Evolutionary conservation across 2,329 filamentous ascomycete genomes (phyloP).

Genomic region (Sphaerulina musiva): DNA sequence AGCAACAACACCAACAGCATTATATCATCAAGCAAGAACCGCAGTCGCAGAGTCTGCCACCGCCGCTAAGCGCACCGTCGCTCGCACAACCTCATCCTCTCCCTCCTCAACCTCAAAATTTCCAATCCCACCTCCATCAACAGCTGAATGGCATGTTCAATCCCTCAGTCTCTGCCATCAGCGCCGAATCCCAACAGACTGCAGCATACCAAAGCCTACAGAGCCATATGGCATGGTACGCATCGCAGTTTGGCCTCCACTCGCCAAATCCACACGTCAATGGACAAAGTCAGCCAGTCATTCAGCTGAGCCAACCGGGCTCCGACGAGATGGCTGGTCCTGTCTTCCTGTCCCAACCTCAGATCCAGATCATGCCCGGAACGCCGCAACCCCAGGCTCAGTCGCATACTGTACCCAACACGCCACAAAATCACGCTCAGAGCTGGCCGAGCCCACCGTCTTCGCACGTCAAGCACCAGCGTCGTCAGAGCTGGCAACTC

Average conservation of each 20-base stretch:
- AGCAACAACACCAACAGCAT: slow-evolving; percentile 51
- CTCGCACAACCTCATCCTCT: slow-evolving; percentile 24
- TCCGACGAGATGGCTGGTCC: slow-evolving; percentile 19
- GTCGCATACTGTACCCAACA: slow-evolving; percentile 47
- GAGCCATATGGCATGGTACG: slow-evolving; percentile 29
- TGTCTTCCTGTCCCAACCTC: slow-evolving; percentile 24
- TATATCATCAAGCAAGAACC: slow-evolving; percentile 61
- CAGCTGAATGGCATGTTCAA: slow-evolving; percentile 40
- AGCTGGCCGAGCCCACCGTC: slow-evolving; percentile 33
- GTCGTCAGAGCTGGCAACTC: slow-evolving; percentile 40
- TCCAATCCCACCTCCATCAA: slow-evolving; percentile 46
- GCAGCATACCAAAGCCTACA: slow-evolving; percentile 28
- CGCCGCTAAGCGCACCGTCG: slow-evolving; percentile 46
- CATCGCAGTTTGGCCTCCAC: slow-evolving; percentile 22
- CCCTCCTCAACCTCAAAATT: slow-evolving; percentile 30
- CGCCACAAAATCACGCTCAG: slow-evolving; percentile 38
- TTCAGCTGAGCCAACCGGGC: slow-evolving; percentile 20
- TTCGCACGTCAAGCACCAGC: slow-evolving; percentile 27
- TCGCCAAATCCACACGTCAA: slow-evolving; percentile 18
- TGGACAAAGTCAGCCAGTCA: slow-evolving; percentile 15
- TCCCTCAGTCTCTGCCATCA: slow-evolving; percentile 17
- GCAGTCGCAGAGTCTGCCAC: slow-evolving; percentile 80
- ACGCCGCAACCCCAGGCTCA: slow-evolving; percentile 29
- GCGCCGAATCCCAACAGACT: slow-evolving; percentile 20
- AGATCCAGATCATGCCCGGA: slow-evolving; percentile 24